phyloP scores from a whole-genome alignment of 306 rosid genomes.

The Geum urbanum region DNA sequence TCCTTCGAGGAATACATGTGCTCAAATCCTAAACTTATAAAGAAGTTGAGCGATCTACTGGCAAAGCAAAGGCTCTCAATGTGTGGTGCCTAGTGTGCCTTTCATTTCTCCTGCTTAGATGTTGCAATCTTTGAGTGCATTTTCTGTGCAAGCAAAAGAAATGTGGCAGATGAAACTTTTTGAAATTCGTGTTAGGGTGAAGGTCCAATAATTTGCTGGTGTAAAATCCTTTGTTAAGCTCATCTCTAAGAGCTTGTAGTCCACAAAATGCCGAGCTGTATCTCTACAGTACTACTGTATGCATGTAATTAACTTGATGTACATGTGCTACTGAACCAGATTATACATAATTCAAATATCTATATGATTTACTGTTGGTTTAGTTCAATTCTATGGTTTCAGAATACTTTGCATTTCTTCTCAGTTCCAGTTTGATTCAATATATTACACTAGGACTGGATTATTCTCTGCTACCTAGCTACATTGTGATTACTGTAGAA shows the following conservation, averaged over 20 bases:
- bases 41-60: conserved; percentile 71
- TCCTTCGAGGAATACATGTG: conserved; percentile 70
- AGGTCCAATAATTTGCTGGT: background rate
- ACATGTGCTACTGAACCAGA: background rate
- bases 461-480: background rate
- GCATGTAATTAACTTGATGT: background rate
- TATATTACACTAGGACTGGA: background rate
- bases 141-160: background rate
- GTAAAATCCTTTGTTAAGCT: background rate
- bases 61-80: conserved; percentile 75
- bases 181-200: background rate
- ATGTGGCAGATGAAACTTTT: background rate
- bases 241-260: background rate
- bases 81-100: conserved; percentile 54
- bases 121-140: conserved; percentile 18
- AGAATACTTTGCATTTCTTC: background rate
- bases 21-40: conserved; percentile 59
- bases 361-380: background rate
- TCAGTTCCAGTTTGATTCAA: background rate
- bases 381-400: background rate
- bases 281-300: background rate
- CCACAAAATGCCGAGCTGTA: background rate
- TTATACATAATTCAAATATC: background rate
- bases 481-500: background rate
- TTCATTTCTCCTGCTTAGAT: conserved; percentile 12